Percentiles rank a stretch among this genome's conserved stretches.
Conservation (phyloP, 306 rosid genomes). For the Oemleria cerasiformis region DNA sequence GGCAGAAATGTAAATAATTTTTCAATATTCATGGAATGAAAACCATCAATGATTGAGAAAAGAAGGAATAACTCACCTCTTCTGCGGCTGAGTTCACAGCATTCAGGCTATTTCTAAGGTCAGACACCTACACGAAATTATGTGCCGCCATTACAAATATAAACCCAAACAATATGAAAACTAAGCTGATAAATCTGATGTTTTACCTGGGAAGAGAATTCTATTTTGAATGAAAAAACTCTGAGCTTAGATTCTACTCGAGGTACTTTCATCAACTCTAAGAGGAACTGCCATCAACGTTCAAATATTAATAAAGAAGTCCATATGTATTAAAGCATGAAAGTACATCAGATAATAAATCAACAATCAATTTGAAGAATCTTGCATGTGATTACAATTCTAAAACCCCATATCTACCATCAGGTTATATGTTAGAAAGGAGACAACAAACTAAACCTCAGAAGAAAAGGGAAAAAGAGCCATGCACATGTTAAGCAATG, state of each 20-base stretch:
- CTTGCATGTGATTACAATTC: neutral
- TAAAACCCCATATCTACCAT: neutral
- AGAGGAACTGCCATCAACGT: conserved; percentile 60
- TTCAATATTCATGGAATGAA: neutral
- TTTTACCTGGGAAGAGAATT: conserved; percentile 78
- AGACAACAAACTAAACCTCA: neutral
- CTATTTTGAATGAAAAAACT: conserved; percentile 85
- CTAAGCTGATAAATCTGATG: conserved; percentile 7
- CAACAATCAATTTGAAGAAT: neutral
- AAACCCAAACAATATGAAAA: conserved; percentile 14
- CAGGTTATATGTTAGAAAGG: neutral
- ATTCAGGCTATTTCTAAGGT: conserved; percentile 66
- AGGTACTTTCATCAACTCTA: conserved; percentile 81
- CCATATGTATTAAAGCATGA: neutral
- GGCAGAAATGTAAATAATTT: neutral
- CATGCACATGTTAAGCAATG: neutral
- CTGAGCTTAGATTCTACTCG: conserved; percentile 86
- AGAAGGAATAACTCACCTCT: conserved; percentile 59
- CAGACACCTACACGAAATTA: conserved; percentile 62
- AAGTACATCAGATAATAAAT: neutral
- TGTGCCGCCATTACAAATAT: conserved; percentile 14
- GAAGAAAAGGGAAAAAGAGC: neutral
- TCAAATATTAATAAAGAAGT: neutral
- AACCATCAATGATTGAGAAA: neutral
- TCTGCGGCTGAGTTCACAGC: conserved; percentile 68